Evolutionary conservation across 164 flowering plant species (phyloP).

Genomic region (Cinnamomum chago): DNA sequence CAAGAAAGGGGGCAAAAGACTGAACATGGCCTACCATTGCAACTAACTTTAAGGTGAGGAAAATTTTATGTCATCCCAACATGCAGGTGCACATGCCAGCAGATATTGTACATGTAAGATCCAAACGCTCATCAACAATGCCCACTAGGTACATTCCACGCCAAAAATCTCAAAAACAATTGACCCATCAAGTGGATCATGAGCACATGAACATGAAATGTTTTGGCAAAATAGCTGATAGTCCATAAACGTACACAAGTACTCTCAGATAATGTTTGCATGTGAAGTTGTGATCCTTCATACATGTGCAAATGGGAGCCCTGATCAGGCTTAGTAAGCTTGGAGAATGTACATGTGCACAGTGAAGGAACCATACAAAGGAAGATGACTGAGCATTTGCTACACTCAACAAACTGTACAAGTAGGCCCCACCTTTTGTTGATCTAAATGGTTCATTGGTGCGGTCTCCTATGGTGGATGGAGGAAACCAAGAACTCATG

Average conservation of each 20-base stretch:
- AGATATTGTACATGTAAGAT: neutral
- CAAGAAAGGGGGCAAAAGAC: conserved; percentile 3
- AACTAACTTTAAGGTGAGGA: no score
- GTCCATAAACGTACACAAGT: neutral
- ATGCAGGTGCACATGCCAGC: neutral
- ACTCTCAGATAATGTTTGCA: neutral
- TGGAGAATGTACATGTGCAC: neutral
- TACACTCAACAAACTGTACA: neutral
- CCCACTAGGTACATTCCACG: neutral
- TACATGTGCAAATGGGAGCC: neutral
- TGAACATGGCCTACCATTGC: neutral
- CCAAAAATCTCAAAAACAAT: neutral
- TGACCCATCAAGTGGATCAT: neutral
- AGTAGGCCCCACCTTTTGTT: neutral
- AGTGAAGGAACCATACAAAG: neutral
- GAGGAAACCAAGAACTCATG: neutral
- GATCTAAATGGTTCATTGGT: neutral
- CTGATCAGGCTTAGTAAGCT: neutral
- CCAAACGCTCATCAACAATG: neutral
- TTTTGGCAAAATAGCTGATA: neutral
- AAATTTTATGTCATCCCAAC: neutral
- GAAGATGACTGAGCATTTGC: no score
- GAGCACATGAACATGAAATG: neutral
- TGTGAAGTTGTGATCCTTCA: neutral
- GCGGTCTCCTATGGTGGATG: neutral